phyloP scores from a whole-genome alignment of 225 moss, liverwort and hornwort genomes.

The Antitrichia curtipendula region DNA sequence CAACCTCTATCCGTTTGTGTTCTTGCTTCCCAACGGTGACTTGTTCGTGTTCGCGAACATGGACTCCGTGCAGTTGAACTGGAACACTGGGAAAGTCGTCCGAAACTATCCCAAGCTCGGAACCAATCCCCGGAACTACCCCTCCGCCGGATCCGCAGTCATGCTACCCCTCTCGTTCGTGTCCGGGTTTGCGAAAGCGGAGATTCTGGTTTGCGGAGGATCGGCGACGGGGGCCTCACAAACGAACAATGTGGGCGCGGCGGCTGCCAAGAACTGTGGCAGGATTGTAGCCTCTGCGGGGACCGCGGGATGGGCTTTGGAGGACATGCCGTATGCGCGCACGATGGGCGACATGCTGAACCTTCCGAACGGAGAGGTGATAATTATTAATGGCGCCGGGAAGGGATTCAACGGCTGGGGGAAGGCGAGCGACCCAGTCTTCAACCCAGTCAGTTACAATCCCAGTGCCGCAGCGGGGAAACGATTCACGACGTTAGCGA shows the following conservation, averaged over 20 bases:
- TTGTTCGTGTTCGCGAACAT: slow-evolving; percentile 6
- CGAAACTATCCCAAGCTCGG: slow-evolving; percentile 1
- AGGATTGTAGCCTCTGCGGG: slow-evolving; percentile 26
- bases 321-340: slow-evolving; percentile 42
- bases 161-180: slow-evolving; percentile 6
- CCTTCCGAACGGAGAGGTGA: slow-evolving; percentile 32
- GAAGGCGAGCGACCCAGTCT: slow-evolving; percentile 19
- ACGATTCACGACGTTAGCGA: background rate
- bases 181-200: background rate
- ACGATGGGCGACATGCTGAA: slow-evolving; percentile 77
- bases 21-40: background rate
- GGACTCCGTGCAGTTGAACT: slow-evolving; percentile 1
- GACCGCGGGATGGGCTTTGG: slow-evolving; percentile 37
- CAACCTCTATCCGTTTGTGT: background rate
- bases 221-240: slow-evolving; percentile 23
- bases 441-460: slow-evolving; percentile 30
- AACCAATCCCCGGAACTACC: slow-evolving; percentile 19
- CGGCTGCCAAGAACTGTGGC: slow-evolving; percentile 41
- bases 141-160: slow-evolving; percentile 18
- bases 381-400: slow-evolving; percentile 61
- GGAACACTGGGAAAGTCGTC: background rate
- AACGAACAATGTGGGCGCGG: background rate
- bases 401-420: slow-evolving; percentile 52
- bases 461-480: background rate
- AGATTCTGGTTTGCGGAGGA: slow-evolving; percentile 37